A percentile compares a stretch with the other conserved stretches of the same genome.
Evolutionary conservation across 2,329 filamentous ascomycete species (phyloP).

Genomic region (Domatiomyces catenatus): DNA sequence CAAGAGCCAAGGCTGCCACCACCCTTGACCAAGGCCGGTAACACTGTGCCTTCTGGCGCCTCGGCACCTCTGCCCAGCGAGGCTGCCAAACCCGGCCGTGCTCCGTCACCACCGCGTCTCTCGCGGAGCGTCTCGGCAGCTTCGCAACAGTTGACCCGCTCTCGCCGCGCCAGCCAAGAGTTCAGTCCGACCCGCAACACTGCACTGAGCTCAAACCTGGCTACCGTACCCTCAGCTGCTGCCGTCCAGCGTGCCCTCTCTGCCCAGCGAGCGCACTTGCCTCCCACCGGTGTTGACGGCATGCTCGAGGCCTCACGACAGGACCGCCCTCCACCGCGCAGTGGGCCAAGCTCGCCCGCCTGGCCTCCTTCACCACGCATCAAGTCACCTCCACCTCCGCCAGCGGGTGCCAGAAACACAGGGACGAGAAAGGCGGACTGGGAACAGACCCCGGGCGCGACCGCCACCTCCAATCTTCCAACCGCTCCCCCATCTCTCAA

Average conservation of each 20-base stretch:
- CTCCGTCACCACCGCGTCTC: conserved; percentile 6
- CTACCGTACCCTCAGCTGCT: conserved; percentile 41
- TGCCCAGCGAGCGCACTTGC: conserved; percentile 50
- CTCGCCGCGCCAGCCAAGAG: conserved; percentile 54
- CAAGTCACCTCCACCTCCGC: conserved; percentile 56
- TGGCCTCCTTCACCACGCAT: conserved; percentile 67
- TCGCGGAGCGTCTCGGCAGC: conserved; percentile 17
- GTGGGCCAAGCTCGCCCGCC: conserved; percentile 40
- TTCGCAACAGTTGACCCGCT: conserved; percentile 29
- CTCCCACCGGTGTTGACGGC: conserved; percentile 40
- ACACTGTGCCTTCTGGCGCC: neutral
- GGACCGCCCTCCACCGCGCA: conserved; percentile 43
- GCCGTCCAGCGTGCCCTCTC: conserved; percentile 54
- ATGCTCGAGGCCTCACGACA: conserved; percentile 46
- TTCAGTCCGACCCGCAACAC: conserved; percentile 42
- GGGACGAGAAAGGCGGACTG: conserved; percentile 30
- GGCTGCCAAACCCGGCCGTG: neutral
- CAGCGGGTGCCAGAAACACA: conserved; percentile 22
- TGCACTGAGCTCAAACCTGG: conserved; percentile 26
- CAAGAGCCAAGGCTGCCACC: neutral
- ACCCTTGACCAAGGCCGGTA: neutral
- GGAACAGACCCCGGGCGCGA: conserved; percentile 31
- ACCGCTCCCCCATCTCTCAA: conserved; percentile 32
- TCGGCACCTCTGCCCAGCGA: neutral
- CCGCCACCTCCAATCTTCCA: neutral